Evolutionary conservation across 352 stramenopile species (phyloP).

Genomic region (Globisporangium okanoganense): DNA sequence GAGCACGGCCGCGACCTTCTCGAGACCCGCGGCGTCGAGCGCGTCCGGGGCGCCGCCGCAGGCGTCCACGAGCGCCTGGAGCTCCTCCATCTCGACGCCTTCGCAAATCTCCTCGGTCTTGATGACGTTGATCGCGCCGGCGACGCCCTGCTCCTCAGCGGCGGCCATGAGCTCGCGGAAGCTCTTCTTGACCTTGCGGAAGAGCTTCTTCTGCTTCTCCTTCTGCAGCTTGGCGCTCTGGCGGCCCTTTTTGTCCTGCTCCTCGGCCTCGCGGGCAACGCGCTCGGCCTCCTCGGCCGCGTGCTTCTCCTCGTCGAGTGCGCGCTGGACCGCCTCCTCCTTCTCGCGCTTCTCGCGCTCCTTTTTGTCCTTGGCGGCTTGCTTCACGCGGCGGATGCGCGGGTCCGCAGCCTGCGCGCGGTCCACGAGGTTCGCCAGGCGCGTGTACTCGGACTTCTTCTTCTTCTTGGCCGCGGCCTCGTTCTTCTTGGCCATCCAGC

Average conservation of each 20-base stretch:
- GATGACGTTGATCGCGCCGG: conserved; percentile 57
- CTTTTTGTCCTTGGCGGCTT: conserved; percentile 85
- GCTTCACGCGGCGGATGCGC: conserved; percentile 78
- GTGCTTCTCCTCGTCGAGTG: conserved; percentile 64
- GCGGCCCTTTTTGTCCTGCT: conserved; percentile 61
- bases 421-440: conserved; percentile 77
- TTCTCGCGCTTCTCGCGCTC: conserved; percentile 66
- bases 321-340: conserved; percentile 61
- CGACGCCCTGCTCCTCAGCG: conserved; percentile 52
- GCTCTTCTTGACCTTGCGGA: conserved; percentile 81
- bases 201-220: conserved; percentile 85
- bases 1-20: conserved; percentile 42
- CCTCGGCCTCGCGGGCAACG: conserved; percentile 43
- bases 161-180: conserved; percentile 77
- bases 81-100: conserved; percentile 57
- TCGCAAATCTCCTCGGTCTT: conserved; percentile 80
- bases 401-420: conserved; percentile 69
- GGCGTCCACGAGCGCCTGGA: conserved; percentile 62
- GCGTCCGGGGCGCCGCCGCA: conserved; percentile 46
- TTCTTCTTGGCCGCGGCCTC: conserved; percentile 82
- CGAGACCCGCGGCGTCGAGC: conserved; percentile 51
- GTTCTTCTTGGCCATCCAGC: conserved; percentile 89
- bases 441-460: conserved; percentile 87
- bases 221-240: conserved; percentile 74
- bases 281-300: conserved; percentile 59